Evolutionary conservation across 2,329 filamentous ascomycete genomes (phyloP).

Genomic region (Diaporthe vexans): DNA sequence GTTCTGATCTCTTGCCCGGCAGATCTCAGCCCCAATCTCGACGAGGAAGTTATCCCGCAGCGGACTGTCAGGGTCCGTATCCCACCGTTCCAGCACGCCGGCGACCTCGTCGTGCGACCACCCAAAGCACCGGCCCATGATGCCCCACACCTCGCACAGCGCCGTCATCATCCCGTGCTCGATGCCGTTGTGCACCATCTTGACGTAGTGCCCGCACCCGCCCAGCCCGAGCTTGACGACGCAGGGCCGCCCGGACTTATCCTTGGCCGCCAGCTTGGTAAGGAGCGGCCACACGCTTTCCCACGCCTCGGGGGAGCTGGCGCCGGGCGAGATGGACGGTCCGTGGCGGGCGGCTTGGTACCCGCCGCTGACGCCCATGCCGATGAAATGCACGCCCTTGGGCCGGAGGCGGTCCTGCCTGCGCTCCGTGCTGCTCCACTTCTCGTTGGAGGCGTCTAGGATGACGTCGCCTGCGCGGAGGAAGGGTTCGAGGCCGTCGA

Average conservation of each 20-base stretch:
- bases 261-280: slow-evolving; percentile 73
- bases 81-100: slow-evolving; percentile 72
- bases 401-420: slow-evolving; percentile 69
- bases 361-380: slow-evolving; percentile 77
- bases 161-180: slow-evolving; percentile 79
- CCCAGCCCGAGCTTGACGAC: slow-evolving; percentile 72
- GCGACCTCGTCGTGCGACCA: slow-evolving; percentile 73
- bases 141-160: slow-evolving; percentile 74
- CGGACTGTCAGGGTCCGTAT: slow-evolving; percentile 62
- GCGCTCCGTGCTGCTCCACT: slow-evolving; percentile 74
- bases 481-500: slow-evolving; percentile 57
- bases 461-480: slow-evolving; percentile 75
- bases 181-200: slow-evolving; percentile 83
- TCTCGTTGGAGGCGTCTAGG: slow-evolving; percentile 78
- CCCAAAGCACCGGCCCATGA: slow-evolving; percentile 71
- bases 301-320: slow-evolving; percentile 66
- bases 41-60: slow-evolving; percentile 72
- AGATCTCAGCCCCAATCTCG: slow-evolving; percentile 73
- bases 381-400: slow-evolving; percentile 74
- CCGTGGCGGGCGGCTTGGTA: slow-evolving; percentile 77
- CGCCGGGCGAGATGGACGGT: slow-evolving; percentile 77
- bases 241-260: slow-evolving; percentile 70
- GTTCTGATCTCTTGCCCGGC: slow-evolving; percentile 59
- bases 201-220: slow-evolving; percentile 79
- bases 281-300: slow-evolving; percentile 73